These are phyloP conservation scores for Aspergillus sp. DNA, from an alignment of 2,329 filamentous ascomycete genomes.

Conservation along the genomic window DNA sequence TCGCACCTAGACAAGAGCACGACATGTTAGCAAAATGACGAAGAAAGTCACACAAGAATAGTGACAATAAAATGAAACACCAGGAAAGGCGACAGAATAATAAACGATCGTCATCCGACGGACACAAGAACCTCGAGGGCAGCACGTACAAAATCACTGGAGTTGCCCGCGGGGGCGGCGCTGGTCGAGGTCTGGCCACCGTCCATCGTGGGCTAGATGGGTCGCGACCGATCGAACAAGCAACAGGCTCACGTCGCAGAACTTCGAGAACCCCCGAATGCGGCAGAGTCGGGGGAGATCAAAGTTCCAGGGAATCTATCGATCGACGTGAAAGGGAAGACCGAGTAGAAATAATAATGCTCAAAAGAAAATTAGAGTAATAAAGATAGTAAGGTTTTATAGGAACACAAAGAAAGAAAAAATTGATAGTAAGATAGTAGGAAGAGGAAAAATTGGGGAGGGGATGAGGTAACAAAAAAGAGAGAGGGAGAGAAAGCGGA, in stretches of 20 bases:
- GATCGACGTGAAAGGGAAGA: conserved; percentile 4
- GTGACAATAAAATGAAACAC: not conserved
- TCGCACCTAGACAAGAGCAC: conserved; percentile 67
- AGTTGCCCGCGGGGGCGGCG: conserved; percentile 66
- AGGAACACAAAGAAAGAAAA: conserved; percentile 11
- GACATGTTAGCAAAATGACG: conserved; percentile 19
- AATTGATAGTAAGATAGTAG: conserved; percentile 7
- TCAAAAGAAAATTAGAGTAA: not conserved
- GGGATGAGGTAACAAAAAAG: conserved; percentile 11
- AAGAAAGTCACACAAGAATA: not conserved
- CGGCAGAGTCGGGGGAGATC: conserved; percentile 1
- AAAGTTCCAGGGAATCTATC: not conserved
- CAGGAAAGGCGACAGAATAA: conserved; percentile 20
- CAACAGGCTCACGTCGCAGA: conserved; percentile 27
- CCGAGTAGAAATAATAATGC: not conserved
- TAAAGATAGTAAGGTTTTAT: conserved; percentile 1
- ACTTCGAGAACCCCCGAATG: conserved; percentile 9
- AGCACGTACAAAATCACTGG: conserved; percentile 87
- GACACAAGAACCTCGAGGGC: conserved; percentile 9
- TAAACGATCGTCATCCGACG: conserved; percentile 3
- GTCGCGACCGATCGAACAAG: conserved; percentile 41
- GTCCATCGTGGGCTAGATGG: conserved; percentile 47
- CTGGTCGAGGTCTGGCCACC: conserved; percentile 42
- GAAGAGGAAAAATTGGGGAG: conserved; percentile 9
- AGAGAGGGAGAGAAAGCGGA: conserved; percentile 3